phyloP scores from a whole-genome alignment of 2,329 filamentous ascomycete species.

The Fusarium graminum region DNA sequence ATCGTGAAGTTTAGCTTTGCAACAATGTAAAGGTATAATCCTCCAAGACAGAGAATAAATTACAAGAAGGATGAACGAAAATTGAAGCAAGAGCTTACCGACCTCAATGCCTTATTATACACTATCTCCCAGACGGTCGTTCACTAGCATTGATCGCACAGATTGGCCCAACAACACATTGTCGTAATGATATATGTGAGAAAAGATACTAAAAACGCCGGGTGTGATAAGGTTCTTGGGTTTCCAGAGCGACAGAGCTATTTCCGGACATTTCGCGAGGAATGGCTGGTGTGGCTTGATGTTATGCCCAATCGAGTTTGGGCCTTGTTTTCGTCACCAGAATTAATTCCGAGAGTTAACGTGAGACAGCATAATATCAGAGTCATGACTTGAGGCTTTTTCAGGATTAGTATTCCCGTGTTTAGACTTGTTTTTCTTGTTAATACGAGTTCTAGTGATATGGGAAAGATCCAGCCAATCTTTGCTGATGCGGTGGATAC shows the following conservation, averaged over 20 bases:
- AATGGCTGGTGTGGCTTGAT: conserved; percentile 5
- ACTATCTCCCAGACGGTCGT: too few relatives aligned
- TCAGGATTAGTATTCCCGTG: too few relatives aligned
- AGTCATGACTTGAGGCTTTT: neutral
- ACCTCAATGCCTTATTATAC: neutral
- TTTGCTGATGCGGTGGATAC: too few relatives aligned
- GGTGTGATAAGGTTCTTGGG: conserved; percentile 12
- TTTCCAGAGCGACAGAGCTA: conserved; percentile 26
- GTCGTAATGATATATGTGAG: conserved; percentile 24
- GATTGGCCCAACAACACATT: conserved; percentile 20
- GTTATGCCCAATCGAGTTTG: neutral
- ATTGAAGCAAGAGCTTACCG: neutral
- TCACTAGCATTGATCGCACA: neutral
- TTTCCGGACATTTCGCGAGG: neutral
- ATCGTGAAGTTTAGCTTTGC: neutral
- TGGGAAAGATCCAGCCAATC: too few relatives aligned
- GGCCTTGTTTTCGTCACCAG: neutral
- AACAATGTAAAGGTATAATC: neutral
- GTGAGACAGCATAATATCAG: neutral
- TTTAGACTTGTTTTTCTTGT: too few relatives aligned
- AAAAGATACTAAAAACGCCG: neutral
- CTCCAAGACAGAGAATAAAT: neutral
- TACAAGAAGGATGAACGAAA: neutral
- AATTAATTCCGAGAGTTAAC: neutral
- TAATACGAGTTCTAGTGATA: too few relatives aligned